These are phyloP conservation scores for Beauveria sp. DNA, from an alignment of 2,329 filamentous ascomycete genomes.

Conservation along the genomic window DNA sequence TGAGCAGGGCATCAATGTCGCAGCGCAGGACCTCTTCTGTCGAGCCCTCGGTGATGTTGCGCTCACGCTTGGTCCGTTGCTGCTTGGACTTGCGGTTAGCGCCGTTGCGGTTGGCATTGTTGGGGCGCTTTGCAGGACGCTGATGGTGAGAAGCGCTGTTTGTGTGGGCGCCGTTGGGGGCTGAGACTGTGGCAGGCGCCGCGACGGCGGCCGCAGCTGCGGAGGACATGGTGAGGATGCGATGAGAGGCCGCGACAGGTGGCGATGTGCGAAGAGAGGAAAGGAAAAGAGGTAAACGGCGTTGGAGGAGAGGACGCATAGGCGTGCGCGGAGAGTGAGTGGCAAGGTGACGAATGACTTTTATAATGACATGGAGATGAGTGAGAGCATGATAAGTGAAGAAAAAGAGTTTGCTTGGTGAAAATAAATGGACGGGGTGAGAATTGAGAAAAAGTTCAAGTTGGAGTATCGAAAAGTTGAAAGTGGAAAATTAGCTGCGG, in stretches of 20 bases:
- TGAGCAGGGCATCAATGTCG: constrained; percentile 52
- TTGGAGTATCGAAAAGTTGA: constrained; percentile 1
- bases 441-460: neutral
- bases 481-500: neutral
- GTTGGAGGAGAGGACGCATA: neutral
- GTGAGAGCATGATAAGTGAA: too few relatives aligned
- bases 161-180: neutral
- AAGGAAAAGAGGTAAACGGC: neutral
- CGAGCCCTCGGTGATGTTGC: constrained; percentile 53
- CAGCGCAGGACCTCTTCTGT: constrained; percentile 58
- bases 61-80: constrained; percentile 51
- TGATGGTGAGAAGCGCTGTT: neutral
- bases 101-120: neutral
- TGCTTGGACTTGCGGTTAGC: constrained; percentile 25
- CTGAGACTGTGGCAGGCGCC: neutral
- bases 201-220: neutral
- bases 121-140: constrained; percentile 9
- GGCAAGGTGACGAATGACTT: too few relatives aligned
- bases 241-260: neutral
- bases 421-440: neutral
- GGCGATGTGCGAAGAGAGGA: neutral
- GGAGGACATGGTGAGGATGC: constrained; percentile 2
- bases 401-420: neutral
- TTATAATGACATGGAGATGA: neutral
- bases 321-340: neutral